Conservation (phyloP, 768 basidiomycete species). For the Mycena galericulata region DNA sequence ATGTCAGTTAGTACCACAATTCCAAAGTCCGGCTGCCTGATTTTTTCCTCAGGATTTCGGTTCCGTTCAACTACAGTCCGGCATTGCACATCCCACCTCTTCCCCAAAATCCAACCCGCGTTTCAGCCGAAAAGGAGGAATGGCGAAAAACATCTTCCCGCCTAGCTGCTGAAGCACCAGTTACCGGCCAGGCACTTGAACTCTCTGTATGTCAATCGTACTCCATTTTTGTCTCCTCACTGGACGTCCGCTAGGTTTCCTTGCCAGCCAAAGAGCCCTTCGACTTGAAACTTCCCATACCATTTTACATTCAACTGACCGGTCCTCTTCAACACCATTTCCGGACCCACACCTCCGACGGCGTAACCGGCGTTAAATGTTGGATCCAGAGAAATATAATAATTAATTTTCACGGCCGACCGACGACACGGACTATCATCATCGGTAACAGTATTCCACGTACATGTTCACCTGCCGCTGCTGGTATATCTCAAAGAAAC, state of each 20-base stretch:
- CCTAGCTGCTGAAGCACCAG: background rate
- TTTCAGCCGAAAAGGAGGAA: background rate
- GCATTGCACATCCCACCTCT: background rate
- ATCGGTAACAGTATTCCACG: background rate
- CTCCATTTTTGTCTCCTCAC: background rate
- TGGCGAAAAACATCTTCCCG: background rate
- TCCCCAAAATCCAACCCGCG: background rate
- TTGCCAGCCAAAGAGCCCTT: background rate
- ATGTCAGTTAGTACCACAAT: background rate
- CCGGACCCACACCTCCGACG: background rate
- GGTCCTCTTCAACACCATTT: background rate
- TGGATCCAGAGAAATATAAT: background rate
- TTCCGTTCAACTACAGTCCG: background rate
- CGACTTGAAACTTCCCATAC: background rate
- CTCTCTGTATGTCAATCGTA: background rate
- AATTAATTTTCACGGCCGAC: conserved; percentile 5
- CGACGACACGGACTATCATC: background rate
- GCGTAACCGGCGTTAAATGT: too few species aligned
- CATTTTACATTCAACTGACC: conserved; percentile 5
- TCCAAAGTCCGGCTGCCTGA: background rate
- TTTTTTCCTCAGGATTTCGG: background rate
- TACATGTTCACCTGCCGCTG: background rate
- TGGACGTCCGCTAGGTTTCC: background rate
- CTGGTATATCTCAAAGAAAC: background rate
- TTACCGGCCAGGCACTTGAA: background rate